phyloP scores from a whole-genome alignment of 2,329 filamentous ascomycete species.

The Xylaria sp. region DNA sequence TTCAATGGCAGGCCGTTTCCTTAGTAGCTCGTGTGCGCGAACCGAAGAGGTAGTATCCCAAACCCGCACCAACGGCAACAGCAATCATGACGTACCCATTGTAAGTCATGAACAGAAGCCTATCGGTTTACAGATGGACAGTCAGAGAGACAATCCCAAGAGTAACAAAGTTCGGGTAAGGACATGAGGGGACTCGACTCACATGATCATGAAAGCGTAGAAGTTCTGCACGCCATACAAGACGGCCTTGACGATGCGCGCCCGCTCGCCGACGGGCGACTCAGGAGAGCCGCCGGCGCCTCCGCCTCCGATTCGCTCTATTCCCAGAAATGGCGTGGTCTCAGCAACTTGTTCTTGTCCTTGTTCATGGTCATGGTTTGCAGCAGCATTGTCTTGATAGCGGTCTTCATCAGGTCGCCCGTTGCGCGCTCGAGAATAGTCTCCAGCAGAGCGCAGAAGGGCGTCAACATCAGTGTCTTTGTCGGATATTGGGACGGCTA shows the following conservation, averaged over 20 bases:
- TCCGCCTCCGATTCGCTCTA: conserved; percentile 75
- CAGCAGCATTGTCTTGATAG: conserved; percentile 32
- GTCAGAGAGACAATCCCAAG: conserved; percentile 1
- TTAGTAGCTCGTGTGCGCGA: conserved; percentile 76
- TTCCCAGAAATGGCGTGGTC: conserved; percentile 69
- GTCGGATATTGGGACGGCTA: conserved; percentile 15
- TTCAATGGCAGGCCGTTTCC: conserved; percentile 87
- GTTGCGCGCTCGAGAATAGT: conserved; percentile 27
- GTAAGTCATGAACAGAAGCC: conserved; percentile 99
- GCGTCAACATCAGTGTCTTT: conserved; percentile 34
- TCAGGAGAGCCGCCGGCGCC: conserved; percentile 61
- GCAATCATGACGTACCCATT: conserved; percentile 98
- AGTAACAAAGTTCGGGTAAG: not conserved
- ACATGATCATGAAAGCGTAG: conserved; percentile 99
- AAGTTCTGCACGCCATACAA: conserved; percentile 95
- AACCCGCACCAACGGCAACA: conserved; percentile 86
- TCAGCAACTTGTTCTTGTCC: conserved; percentile 64
- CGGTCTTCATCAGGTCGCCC: conserved; percentile 9
- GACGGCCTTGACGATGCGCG: conserved; percentile 80
- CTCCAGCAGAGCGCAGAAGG: conserved; percentile 22
- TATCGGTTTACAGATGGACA: conserved; percentile 50
- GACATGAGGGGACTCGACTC: conserved; percentile 56
- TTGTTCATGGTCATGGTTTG: conserved; percentile 24
- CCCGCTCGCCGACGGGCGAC: conserved; percentile 65
- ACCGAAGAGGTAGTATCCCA: conserved; percentile 88